phyloP scores from a whole-genome alignment of 2,329 filamentous ascomycete genomes.

The Pyrenochaeta sp. region DNA sequence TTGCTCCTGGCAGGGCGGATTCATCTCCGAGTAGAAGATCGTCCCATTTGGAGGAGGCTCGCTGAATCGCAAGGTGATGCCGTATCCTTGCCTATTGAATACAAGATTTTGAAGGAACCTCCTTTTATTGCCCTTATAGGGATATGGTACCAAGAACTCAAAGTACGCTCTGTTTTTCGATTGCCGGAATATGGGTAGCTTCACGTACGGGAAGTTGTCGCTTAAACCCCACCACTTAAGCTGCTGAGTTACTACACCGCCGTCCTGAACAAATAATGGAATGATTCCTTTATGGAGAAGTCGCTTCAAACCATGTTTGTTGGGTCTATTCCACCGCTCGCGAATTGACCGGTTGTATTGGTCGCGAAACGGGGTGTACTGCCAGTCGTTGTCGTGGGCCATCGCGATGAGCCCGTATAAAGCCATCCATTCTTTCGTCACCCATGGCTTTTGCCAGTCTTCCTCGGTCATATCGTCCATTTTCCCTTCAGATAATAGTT shows the following conservation, averaged over 20 bases:
- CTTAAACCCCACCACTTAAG: neutral
- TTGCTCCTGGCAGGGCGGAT: neutral
- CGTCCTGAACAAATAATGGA: constrained; percentile 4
- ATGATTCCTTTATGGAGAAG: constrained; percentile 1
- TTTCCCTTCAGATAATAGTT: neutral
- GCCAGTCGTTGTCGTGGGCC: neutral
- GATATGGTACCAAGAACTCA: constrained; percentile 25
- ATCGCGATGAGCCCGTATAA: neutral
- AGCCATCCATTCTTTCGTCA: neutral
- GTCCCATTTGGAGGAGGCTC: neutral
- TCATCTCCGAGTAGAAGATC: neutral
- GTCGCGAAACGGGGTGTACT: neutral
- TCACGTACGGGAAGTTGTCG: neutral
- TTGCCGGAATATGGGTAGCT: neutral
- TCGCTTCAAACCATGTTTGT: neutral
- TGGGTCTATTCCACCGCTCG: neutral
- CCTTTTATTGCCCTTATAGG: neutral
- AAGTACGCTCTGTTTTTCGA: constrained; percentile 22
- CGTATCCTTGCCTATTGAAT: neutral
- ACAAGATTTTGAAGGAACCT: neutral
- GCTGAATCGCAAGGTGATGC: neutral
- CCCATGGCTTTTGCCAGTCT: neutral
- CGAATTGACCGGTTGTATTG: neutral
- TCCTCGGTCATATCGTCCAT: neutral
- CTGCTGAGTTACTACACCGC: neutral